These are phyloP conservation scores for Fraxinus sp. DNA, from an alignment of 305 asterid species.

Conservation along the genomic window DNA sequence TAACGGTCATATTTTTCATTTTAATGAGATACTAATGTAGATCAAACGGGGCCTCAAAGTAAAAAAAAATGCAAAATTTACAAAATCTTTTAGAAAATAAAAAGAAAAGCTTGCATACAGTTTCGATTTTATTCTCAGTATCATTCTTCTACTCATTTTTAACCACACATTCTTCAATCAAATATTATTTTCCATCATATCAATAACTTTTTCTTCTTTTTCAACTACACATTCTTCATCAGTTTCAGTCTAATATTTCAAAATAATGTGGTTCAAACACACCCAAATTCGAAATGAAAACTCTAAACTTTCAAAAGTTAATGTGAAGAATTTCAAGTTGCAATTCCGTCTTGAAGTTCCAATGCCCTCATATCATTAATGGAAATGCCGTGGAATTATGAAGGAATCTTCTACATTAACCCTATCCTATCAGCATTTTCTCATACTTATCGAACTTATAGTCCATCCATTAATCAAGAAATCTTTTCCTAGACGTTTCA, in stretches of 20 bases:
- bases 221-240: too few relatives aligned
- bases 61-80: not conserved
- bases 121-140: too few relatives aligned
- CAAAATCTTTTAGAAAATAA: not conserved
- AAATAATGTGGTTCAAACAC: too few relatives aligned
- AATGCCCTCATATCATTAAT: not conserved
- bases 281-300: not conserved
- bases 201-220: too few relatives aligned
- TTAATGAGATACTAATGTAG: too few relatives aligned
- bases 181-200: too few relatives aligned
- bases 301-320: not conserved
- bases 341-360: not conserved
- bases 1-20: too few relatives aligned
- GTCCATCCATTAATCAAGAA: not conserved
- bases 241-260: too few relatives aligned
- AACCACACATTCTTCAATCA: too few relatives aligned
- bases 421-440: not conserved
- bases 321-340: not conserved
- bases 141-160: too few relatives aligned
- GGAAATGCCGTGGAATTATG: not conserved
- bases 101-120: not conserved
- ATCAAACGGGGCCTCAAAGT: too few relatives aligned
- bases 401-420: not conserved
- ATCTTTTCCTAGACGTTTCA: not conserved
- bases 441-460: not conserved